A percentile compares a stretch with the other conserved stretches of the same genome.
Evolutionary conservation across 345 rosid species (phyloP).

Genomic region (Linum usitatissimum): DNA sequence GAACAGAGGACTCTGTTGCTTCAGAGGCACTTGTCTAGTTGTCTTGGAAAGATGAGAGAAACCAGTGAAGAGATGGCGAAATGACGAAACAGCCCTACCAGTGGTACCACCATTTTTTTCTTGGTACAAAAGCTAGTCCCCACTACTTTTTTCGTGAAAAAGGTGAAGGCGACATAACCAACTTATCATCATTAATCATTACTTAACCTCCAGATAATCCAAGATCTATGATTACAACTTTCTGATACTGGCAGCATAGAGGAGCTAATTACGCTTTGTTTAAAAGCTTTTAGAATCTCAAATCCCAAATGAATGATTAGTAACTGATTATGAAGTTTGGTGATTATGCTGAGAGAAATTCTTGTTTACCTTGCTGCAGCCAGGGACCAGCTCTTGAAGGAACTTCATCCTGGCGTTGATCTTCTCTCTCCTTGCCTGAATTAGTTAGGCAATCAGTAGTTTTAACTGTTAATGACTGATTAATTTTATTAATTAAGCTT

Average conservation of each 20-base stretch:
- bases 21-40: conserved; percentile 20
- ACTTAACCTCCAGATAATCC: conserved; percentile 23
- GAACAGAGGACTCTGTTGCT: conserved; percentile 7
- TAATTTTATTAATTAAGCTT: conserved; percentile 1
- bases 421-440: conserved; percentile 70
- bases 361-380: conserved; percentile 64
- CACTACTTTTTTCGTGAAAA: conserved; percentile 22
- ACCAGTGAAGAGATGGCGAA: conserved; percentile 4
- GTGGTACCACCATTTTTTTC: conserved; percentile 15
- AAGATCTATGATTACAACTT: conserved; percentile 13
- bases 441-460: not conserved
- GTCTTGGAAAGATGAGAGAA: conserved; percentile 8
- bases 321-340: conserved; percentile 12
- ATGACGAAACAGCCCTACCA: conserved; percentile 20
- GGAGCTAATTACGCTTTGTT: no score
- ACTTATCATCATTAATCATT: conserved; percentile 3
- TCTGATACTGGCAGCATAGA: no score
- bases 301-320: conserved; percentile 36
- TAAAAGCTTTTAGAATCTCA: conserved; percentile 21
- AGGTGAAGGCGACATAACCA: conserved; percentile 36
- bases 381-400: conserved; percentile 75
- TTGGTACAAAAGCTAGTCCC: conserved; percentile 27
- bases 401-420: conserved; percentile 69
- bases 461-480: conserved; percentile 6
- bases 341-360: not conserved